Percentiles rank a stretch among this genome's conserved stretches.
Evolutionary conservation across 345 rosid genomes (phyloP).

Genomic region (Boechera retrofracta): DNA sequence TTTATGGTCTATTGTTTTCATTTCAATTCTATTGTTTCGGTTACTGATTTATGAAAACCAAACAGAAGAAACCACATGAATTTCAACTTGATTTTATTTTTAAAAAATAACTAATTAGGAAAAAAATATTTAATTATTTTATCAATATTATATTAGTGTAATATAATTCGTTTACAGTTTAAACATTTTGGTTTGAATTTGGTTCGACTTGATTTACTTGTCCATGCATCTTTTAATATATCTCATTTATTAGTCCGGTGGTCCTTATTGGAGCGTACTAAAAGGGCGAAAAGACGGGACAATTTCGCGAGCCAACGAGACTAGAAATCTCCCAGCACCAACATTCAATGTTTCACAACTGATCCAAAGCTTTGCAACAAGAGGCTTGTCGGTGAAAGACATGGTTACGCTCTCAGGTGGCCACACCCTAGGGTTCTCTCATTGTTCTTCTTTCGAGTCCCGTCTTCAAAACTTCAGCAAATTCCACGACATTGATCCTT

Average conservation of each 20-base stretch:
- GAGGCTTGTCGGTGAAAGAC: conserved; percentile 75
- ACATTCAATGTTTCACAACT: conserved; percentile 68
- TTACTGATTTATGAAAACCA: too few species aligned
- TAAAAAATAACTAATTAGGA: too few species aligned
- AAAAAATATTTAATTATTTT: too few species aligned
- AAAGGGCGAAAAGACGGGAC: conserved; percentile 91
- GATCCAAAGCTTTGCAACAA: conserved; percentile 66
- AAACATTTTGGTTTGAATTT: neutral
- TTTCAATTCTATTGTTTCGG: too few species aligned
- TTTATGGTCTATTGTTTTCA: neutral
- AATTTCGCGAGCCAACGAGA: conserved; percentile 65
- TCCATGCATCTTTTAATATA: neutral
- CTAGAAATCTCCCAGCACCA: conserved; percentile 73
- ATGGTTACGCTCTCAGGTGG: conserved; percentile 86
- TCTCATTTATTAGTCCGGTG: conserved; percentile 63
- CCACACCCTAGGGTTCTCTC: conserved; percentile 80
- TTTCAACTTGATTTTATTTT: too few species aligned
- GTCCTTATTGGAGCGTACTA: conserved; percentile 66
- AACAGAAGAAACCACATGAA: too few species aligned
- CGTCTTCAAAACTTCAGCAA: conserved; percentile 69
- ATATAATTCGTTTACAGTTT: neutral
- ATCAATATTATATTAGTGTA: too few species aligned
- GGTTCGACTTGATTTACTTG: neutral
- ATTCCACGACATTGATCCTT: conserved; percentile 65
- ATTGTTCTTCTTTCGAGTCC: conserved; percentile 75